Evolutionary conservation across 345 rosid species (phyloP).

Genomic region (Gynandropsis gynandra): DNA sequence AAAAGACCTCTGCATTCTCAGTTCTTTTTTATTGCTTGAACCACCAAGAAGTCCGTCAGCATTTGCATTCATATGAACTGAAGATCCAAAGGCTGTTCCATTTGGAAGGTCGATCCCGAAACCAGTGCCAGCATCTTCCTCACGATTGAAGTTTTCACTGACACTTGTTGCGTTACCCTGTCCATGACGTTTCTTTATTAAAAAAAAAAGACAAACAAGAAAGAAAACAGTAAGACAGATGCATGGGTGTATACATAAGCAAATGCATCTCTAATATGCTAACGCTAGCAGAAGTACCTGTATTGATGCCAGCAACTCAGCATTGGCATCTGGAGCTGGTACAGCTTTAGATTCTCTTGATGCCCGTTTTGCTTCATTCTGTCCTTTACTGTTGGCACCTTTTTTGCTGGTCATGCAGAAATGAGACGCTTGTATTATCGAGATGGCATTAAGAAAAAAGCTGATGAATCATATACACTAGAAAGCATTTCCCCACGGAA

Average conservation of each 20-base stretch:
- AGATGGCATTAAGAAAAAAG: slow-evolving; percentile 4
- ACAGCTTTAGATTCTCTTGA: slow-evolving; percentile 38
- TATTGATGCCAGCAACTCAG: slow-evolving; percentile 37
- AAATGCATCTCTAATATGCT: neutral
- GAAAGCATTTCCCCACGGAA: neutral
- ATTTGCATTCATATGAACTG: slow-evolving; percentile 29
- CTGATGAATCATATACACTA: slow-evolving; percentile 2
- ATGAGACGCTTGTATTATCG: slow-evolving; percentile 2
- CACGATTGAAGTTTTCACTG: slow-evolving; percentile 28
- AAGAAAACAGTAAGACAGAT: slow-evolving; percentile 3
- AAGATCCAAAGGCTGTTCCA: slow-evolving; percentile 29
- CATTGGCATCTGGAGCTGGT: slow-evolving; percentile 42
- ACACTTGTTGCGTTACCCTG: slow-evolving; percentile 32
- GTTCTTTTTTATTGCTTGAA: slow-evolving; percentile 25
- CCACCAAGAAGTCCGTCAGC: slow-evolving; percentile 29
- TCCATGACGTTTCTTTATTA: slow-evolving; percentile 42
- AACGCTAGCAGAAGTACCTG: slow-evolving; percentile 30
- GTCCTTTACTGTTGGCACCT: slow-evolving; percentile 34
- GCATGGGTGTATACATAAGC: neutral
- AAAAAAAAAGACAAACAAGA: slow-evolving; percentile 5
- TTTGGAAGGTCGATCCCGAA: slow-evolving; percentile 32
- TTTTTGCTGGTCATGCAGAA: slow-evolving; percentile 28
- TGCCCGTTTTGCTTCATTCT: slow-evolving; percentile 32
- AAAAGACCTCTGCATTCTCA: slow-evolving; percentile 47
- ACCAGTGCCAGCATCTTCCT: slow-evolving; percentile 35